Conservation (phyloP, 345 rosid genomes). For the Hypericum perforatum region DNA sequence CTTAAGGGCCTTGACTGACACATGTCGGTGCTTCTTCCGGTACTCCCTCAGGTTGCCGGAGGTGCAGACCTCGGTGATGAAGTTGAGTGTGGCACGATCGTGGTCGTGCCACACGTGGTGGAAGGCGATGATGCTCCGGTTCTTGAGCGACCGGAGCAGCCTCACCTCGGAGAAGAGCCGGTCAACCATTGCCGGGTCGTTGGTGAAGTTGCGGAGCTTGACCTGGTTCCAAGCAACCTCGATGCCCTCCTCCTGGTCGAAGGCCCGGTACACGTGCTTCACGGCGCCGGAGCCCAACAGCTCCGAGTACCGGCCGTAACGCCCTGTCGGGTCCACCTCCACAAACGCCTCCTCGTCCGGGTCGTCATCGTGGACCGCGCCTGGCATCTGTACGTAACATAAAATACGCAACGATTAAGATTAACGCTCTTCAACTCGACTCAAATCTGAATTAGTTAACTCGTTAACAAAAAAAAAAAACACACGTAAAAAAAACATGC, state of each 20-base stretch:
- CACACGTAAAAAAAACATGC: too few species aligned
- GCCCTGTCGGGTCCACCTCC: slow-evolving; percentile 64
- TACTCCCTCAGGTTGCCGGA: slow-evolving; percentile 82
- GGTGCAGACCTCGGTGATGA: slow-evolving; percentile 88
- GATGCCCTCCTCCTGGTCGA: slow-evolving; percentile 83
- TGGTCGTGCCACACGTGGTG: slow-evolving; percentile 57
- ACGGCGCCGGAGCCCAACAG: slow-evolving; percentile 63
- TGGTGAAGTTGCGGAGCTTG: slow-evolving; percentile 40
- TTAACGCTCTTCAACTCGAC: too few species aligned
- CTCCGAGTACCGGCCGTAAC: slow-evolving; percentile 68
- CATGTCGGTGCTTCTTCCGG: slow-evolving; percentile 70
- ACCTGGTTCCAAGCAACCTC: slow-evolving; percentile 97
- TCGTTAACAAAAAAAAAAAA: too few species aligned
- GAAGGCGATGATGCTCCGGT: slow-evolving; percentile 54
- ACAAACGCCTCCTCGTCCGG: slow-evolving; percentile 42
- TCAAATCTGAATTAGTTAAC: too few species aligned
- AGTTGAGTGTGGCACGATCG: slow-evolving; percentile 41
- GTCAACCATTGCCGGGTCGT: slow-evolving; percentile 54
- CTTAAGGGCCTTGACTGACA: slow-evolving; percentile 71
- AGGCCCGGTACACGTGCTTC: slow-evolving; percentile 81
- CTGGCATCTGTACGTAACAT: too few species aligned
- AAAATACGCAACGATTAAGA: too few species aligned
- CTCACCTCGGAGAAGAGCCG: slow-evolving; percentile 69
- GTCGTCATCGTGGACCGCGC: slow-evolving; percentile 26
- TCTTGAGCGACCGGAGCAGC: slow-evolving; percentile 33